A percentile compares a stretch with the other conserved stretches of the same genome.
Evolutionary conservation across 768 basidiomycete species (phyloP).

Genomic region (Ramaria rubella): DNA sequence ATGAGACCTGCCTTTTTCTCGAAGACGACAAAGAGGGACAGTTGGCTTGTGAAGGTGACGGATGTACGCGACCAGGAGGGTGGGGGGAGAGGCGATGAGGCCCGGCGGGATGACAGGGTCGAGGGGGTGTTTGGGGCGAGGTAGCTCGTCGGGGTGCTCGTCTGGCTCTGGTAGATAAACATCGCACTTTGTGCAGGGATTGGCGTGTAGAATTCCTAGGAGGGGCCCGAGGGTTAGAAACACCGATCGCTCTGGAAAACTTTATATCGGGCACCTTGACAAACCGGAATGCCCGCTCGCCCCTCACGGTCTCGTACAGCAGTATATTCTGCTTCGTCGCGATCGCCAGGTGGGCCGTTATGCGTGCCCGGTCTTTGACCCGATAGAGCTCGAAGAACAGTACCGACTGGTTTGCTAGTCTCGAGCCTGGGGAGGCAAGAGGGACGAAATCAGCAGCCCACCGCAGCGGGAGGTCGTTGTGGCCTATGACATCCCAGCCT

Average conservation of each 20-base stretch:
- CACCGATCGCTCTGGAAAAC: not conserved
- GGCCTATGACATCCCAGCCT: conserved; percentile 62
- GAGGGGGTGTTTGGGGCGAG: not conserved
- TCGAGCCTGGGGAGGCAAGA: conserved; percentile 60
- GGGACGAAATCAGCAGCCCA: conserved; percentile 88
- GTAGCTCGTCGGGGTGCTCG: too few species aligned
- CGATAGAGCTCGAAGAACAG: conserved; percentile 64
- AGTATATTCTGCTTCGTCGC: conserved; percentile 68
- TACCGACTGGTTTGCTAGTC: conserved; percentile 52
- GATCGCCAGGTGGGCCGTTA: conserved; percentile 56
- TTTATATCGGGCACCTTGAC: conserved; percentile 48
- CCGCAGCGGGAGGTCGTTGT: conserved; percentile 61
- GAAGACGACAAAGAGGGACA: conserved; percentile 75
- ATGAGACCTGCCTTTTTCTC: conserved; percentile 87
- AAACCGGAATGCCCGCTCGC: conserved; percentile 76
- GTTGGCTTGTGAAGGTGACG: conserved; percentile 45
- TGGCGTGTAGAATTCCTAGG: conserved; percentile 80
- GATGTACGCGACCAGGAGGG: not conserved
- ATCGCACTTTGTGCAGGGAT: conserved; percentile 54
- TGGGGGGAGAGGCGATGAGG: not conserved
- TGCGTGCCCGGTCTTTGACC: conserved; percentile 43
- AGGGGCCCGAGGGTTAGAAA: not conserved
- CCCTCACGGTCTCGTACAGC: conserved; percentile 75
- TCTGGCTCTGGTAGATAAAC: conserved; percentile 63
- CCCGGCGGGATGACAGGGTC: conserved; percentile 11